These are phyloP conservation scores for Ustilago bromivora DNA, from an alignment of 1,284 basidiomycete species.

Conservation along the genomic window DNA sequence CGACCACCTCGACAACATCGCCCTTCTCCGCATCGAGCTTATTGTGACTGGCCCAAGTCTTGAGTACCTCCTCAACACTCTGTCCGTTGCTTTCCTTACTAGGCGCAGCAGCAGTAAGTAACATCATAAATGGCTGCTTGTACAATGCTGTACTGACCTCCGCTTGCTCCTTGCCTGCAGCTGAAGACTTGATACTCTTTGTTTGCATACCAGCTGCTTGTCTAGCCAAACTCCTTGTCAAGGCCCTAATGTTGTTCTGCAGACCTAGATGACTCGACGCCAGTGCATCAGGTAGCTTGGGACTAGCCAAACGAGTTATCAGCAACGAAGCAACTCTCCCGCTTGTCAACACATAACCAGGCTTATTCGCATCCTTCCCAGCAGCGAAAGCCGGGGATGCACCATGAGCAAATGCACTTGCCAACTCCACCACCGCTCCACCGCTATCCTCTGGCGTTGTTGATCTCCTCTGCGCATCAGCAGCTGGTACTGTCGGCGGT, in stretches of 20 bases:
- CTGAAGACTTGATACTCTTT: conserved; percentile 72
- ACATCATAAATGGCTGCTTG: conserved; percentile 85
- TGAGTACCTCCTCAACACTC: conserved; percentile 76
- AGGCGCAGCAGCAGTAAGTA: conserved; percentile 63
- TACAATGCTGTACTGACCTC: conserved; percentile 78
- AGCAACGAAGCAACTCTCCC: conserved; percentile 60
- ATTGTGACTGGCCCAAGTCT: conserved; percentile 77
- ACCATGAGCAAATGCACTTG: conserved; percentile 85
- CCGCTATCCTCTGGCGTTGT: conserved; percentile 10
- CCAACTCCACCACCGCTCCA: conserved; percentile 70
- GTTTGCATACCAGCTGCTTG: conserved; percentile 90
- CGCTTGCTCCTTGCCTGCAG: conserved; percentile 67
- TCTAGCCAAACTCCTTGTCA: conserved; percentile 82
- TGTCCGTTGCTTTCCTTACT: conserved; percentile 72
- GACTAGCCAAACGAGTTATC: conserved; percentile 38
- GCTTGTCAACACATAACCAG: conserved; percentile 44
- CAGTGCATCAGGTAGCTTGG: conserved; percentile 24
- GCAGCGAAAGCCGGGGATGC: conserved; percentile 67
- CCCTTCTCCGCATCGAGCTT: conserved; percentile 69
- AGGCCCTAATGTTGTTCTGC: conserved; percentile 74
- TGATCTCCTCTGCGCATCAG: conserved; percentile 46
- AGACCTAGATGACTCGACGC: not conserved
- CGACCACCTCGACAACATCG: conserved; percentile 68
- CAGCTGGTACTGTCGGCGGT: conserved; percentile 71
- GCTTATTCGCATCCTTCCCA: conserved; percentile 72